A percentile compares a stretch with the other conserved stretches of the same genome.
Evolutionary conservation across 2,329 filamentous ascomycete genomes (phyloP).

Genomic region (Neurospora sp.): DNA sequence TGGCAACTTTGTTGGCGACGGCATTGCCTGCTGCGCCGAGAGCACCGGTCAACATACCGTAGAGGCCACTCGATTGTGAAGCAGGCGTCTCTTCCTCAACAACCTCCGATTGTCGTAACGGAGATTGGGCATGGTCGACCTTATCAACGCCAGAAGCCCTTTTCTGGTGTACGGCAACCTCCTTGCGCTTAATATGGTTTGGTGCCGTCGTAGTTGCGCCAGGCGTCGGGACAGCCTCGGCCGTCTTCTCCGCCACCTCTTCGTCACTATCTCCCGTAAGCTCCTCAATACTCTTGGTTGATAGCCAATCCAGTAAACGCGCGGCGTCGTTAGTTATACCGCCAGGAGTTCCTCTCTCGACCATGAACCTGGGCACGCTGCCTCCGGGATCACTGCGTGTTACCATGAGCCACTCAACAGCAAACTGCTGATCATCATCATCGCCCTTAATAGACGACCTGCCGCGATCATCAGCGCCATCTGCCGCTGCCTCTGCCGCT

Average conservation of each 20-base stretch:
- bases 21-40: conserved; percentile 40
- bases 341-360: conserved; percentile 77
- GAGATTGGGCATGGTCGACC: conserved; percentile 4
- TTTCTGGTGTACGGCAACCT: neutral
- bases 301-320: conserved; percentile 72
- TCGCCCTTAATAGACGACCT: conserved; percentile 8
- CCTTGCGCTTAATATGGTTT: neutral
- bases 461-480: neutral
- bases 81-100: conserved; percentile 18
- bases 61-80: conserved; percentile 33
- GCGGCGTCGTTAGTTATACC: conserved; percentile 70
- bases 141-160: conserved; percentile 16
- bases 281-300: conserved; percentile 28
- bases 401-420: conserved; percentile 85
- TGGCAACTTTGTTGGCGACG: conserved; percentile 30
- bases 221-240: neutral
- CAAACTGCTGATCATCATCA: conserved; percentile 27
- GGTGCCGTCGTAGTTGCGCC: conserved; percentile 21
- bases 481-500: conserved; percentile 13
- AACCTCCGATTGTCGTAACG: conserved; percentile 12
- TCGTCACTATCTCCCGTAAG: conserved; percentile 17
- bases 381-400: conserved; percentile 83
- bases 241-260: neutral
- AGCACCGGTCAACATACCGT: conserved; percentile 44
- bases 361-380: conserved; percentile 79